Evolutionary conservation across 2,329 filamentous ascomycete species (phyloP), one percentile per base, ranked within the genome.

Genomic region (Chaetomium globosum): DNA sequence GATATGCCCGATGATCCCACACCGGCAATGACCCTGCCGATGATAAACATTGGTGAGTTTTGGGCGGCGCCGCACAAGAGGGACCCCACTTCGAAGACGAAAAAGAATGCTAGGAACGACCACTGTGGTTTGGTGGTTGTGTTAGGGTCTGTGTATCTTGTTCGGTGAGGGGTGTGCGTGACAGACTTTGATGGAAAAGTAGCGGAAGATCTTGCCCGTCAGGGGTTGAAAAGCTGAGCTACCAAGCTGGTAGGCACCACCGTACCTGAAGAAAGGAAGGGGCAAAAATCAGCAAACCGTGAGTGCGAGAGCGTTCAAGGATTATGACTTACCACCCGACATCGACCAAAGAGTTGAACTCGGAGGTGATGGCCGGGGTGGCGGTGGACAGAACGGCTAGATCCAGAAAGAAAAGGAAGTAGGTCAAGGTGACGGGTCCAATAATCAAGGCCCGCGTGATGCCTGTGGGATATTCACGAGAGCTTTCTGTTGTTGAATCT

Each of bases 1-100:
- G 53, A 54, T 19, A 70, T 53, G 28, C 66, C 68, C 4, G 64
- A 57, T 4, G 68, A 52, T 6, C 73, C 72, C 19, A 70, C 28
- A 53, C 73, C 73, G 52, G 72, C 70, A 19, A 75, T 54, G 19
- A 72, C 73, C 28, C 73, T 67, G 12, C 73, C 73, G n/a, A 69
- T 65, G 52, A 75, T 75, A 46, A 75, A 68, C 59, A 62, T 62
- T 23, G 33, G 6, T 2, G 51, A 56, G 26, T 52, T 56, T 6
- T 56, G 33, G 6, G 59, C 59, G 13, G 52, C 59, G 4, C 59
- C 59, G 39, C 59, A 62, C 1, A 62, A 13, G 26, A 28, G 21
- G 3, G 59, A 62, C 1, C 59, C 59, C 19, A 62, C 4, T 23
- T 55, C 59, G 28, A 62, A 62, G 16, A 62, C 12, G 26, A 62